Conservation (phyloP, 352 stramenopile species). For the Phytophthora pistaciae region DNA sequence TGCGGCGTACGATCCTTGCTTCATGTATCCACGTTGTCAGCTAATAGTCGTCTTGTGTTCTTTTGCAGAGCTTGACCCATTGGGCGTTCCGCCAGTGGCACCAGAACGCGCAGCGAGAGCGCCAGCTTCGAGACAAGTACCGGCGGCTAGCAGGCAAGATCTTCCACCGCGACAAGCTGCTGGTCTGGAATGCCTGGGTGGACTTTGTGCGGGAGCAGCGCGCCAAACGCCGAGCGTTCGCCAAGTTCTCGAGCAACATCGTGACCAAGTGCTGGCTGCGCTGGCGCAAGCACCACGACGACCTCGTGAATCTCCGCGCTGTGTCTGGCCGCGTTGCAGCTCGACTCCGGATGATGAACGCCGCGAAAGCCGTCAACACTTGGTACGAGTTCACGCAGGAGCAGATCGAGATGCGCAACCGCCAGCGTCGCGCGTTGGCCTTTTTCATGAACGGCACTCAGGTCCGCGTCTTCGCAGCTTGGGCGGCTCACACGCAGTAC, state of each 20-base stretch:
- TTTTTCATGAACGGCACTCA: conserved; percentile 73
- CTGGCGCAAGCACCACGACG: conserved; percentile 59
- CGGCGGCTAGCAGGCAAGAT: conserved; percentile 57
- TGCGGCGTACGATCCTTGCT: conserved; percentile 47
- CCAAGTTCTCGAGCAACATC: conserved; percentile 68
- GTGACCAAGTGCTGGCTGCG: conserved; percentile 71
- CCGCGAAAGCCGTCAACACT: conserved; percentile 54
- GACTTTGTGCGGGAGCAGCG: conserved; percentile 63
- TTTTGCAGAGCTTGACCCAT: conserved; percentile 57
- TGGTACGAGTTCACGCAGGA: conserved; percentile 79
- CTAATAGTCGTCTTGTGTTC: not conserved
- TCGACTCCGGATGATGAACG: conserved; percentile 53
- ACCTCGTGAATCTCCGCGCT: conserved; percentile 44
- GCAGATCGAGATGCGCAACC: conserved; percentile 53
- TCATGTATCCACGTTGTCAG: conserved; percentile 3
- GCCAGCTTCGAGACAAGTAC: conserved; percentile 58
- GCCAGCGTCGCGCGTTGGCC: conserved; percentile 59
- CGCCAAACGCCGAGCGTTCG: conserved; percentile 64
- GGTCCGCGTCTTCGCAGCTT: conserved; percentile 67
- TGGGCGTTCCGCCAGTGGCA: conserved; percentile 81
- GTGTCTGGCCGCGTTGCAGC: conserved; percentile 55
- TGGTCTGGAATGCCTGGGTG: conserved; percentile 68
- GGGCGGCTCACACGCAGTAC: conserved; percentile 49
- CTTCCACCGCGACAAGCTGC: conserved; percentile 59
- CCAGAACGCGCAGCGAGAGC: conserved; percentile 45